These are phyloP conservation scores for Physcomitrellopsis africana DNA, from an alignment of 225 moss, liverwort and hornwort species.

Conservation along the genomic window DNA sequence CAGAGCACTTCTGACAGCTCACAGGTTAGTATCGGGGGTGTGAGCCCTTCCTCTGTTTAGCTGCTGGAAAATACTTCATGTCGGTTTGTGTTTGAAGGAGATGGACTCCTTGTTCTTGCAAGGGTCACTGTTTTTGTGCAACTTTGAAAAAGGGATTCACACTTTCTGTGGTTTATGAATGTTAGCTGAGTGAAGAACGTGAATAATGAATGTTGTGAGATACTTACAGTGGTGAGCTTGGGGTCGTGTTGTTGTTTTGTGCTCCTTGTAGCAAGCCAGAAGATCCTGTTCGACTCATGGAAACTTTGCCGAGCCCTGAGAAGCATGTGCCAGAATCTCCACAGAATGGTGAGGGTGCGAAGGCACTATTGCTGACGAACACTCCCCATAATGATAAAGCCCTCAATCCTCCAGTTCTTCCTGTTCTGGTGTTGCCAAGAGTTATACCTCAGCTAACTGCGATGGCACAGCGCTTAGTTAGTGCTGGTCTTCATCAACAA, in stretches of 20 bases:
- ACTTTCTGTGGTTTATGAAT: background rate
- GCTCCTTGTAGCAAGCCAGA: constrained; percentile 63
- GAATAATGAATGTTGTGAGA: background rate
- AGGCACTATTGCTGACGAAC: constrained; percentile 46
- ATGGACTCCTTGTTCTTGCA: background rate
- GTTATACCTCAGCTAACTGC: constrained; percentile 71
- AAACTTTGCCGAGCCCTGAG: constrained; percentile 62
- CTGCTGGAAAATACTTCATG: background rate
- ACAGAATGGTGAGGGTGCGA: constrained; percentile 42
- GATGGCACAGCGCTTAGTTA: constrained; percentile 76
- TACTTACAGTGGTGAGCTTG: constrained; percentile 7
- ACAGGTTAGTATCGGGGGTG: constrained; percentile 49
- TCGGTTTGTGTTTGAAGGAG: background rate
- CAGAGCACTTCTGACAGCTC: constrained; percentile 52
- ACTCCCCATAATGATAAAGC: constrained; percentile 45
- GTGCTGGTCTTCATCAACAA: constrained; percentile 73
- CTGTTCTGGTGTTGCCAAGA: constrained; percentile 67
- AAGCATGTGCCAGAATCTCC: constrained; percentile 49
- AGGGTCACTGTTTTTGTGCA: background rate
- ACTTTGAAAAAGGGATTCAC: background rate
- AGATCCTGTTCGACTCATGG: constrained; percentile 66
- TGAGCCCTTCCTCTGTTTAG: background rate
- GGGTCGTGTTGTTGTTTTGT: constrained; percentile 9
- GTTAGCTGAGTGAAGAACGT: background rate
- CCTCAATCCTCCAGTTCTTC: constrained; percentile 53